Base-by-base conservation (phyloP, 768 basidiomycete genomes). In the Lepiota brunneoincarnata region DNA sequence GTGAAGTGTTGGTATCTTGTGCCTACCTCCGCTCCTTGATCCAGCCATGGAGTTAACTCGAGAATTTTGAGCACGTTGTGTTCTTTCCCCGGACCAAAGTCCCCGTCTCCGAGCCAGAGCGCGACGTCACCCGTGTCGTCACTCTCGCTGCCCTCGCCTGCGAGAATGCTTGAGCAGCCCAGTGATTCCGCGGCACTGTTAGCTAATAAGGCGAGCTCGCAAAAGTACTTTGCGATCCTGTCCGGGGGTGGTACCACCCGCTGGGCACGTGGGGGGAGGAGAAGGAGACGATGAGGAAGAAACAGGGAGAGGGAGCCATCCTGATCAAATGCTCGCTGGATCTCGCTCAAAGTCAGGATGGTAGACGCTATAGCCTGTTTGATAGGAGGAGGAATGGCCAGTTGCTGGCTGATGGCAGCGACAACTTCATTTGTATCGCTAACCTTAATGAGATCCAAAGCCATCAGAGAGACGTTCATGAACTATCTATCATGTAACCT, bases 41-140 rank as follows among this genome's bases (percentile, higher is more conserved):
- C 43, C 45, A 68, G 39, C 11, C 65, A 47, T 4, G 26, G 45
- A 17, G 20, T 35, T 17, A 47, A 12, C 28, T 47, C 62, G 6
- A 69, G 55, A 2, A 59, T 55, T 12, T 42, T 40, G 18, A 67
- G 49, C 14, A 66, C 61, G 40, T 63, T 63, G 20, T 35, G 40
- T 38, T 65, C 57, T 31, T 61, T 60, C 20, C 28, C 54, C 15
- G 21, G 48, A 6, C 56, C 63, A 58, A 64, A 77, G 5, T 70
- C 61, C 4, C 75, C 77, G 4, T 56, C 45, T 7, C 82, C 81
- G 4, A 85, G 69, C 77, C 78, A 82, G 31, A 84, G 43, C 3
- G 72, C 79, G 20, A 81, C 63, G 56, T 84, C 82, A 4, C 75
- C 75, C 38, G 70, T 79, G 43, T 85, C 82, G 56, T 83, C 82